Evolutionary conservation across 306 rosid genomes (phyloP), one percentile per base, ranked within the genome.

Genomic region (Rosa persica): DNA sequence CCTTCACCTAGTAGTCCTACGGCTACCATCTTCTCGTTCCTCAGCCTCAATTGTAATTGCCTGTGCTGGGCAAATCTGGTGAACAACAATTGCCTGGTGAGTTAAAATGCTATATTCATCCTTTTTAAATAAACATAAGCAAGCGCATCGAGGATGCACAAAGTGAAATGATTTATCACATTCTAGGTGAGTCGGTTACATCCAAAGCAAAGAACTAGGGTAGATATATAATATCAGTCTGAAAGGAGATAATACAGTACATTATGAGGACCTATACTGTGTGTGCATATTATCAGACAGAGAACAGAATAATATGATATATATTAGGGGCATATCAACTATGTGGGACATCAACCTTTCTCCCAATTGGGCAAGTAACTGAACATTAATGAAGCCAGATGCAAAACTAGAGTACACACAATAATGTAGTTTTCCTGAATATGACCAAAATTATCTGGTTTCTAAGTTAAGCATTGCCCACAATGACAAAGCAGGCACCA

Each of bases 41-140:
- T 95, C 99, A 4, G 99, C 99, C 83, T 95, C 99, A 79, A 95
- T 95, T 68, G 99, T 95, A 79, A 95, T 95, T 77, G 99, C 99
- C 86, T 95, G 99, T 30, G 99, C 99, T 12, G 99, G 99, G 68
- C 99, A 95, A 68, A 95, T 87, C 99, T 95, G 82, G 78, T 52
- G 11, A 48, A 80, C 54, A 54, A 30, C 39, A 16, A 75, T 34
- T 16, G 51, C 40, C 30, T 58, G 43, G 77, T 70, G 58, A 82
- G 38, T 76, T 49, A 52, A 52, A 75, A 47, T 60, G 42, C 27
- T 22, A 61, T 7, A 75, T 25, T 39, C 60, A 62, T 47, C 48
- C 61, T 72, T 58, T 46, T 30, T 20, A 49, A 65, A 64, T 67
- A 52, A 46, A 62, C 47, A 48, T 47, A 75, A 61, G 49, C 20